Percentiles rank a stretch among this genome's conserved stretches.
Evolutionary conservation across 2,329 filamentous ascomycete species (phyloP).

Genomic region (Alternaria triticina): DNA sequence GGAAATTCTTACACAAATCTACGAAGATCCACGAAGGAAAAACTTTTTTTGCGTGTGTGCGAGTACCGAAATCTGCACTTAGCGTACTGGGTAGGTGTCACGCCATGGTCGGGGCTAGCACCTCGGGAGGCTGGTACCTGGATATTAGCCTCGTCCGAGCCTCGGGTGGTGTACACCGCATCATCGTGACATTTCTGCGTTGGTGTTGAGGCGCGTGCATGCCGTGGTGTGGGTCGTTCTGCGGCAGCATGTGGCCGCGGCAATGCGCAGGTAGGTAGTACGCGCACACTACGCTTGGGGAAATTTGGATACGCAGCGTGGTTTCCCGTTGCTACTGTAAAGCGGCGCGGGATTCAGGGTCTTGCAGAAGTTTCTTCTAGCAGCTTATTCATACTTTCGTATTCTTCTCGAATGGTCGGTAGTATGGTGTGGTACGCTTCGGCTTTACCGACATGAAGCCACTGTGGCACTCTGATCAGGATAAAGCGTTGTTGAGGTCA

Average conservation of each 20-base stretch:
- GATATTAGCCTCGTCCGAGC: slow-evolving; percentile 3
- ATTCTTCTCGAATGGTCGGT: neutral
- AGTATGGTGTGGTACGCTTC: neutral
- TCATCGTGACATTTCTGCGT: slow-evolving; percentile 3
- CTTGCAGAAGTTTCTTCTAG: neutral
- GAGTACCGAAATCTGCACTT: neutral
- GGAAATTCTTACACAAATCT: neutral
- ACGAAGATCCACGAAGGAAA: neutral
- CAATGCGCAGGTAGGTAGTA: neutral
- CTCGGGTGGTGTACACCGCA: neutral
- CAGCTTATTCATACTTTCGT: neutral
- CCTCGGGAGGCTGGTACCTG: neutral
- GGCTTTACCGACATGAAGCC: neutral
- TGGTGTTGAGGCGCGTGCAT: slow-evolving; percentile 9
- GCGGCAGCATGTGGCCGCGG: neutral
- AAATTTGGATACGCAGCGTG: neutral
- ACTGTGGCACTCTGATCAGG: neutral
- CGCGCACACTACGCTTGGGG: neutral
- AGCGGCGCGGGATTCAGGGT: neutral
- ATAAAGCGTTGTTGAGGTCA: neutral
- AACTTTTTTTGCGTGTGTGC: neutral
- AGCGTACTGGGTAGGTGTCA: neutral
- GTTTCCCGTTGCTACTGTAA: neutral
- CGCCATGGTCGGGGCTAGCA: neutral
- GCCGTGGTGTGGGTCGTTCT: neutral